Conservation (phyloP, 208 protist species). For the Porcisia hertigi region DNA sequence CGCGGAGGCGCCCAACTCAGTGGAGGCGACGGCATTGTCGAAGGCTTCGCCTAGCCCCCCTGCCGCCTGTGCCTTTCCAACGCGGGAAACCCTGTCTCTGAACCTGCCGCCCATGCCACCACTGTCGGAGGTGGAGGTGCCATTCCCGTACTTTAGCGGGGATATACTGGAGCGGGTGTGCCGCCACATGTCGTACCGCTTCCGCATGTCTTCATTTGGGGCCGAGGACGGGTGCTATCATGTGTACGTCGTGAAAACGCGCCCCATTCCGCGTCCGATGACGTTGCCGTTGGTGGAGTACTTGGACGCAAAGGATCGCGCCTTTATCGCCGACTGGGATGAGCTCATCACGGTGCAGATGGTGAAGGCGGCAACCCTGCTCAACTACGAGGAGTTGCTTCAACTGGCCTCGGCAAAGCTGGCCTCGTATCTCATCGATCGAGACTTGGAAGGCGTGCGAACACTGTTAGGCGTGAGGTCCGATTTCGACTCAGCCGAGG, state of each 20-base stretch:
- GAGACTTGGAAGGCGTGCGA: slow-evolving; percentile 87
- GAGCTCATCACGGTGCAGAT: slow-evolving; percentile 69
- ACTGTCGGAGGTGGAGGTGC: slow-evolving; percentile 45
- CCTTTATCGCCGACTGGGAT: slow-evolving; percentile 79
- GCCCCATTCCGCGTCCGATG: slow-evolving; percentile 78
- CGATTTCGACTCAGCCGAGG: slow-evolving; percentile 87
- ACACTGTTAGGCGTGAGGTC: slow-evolving; percentile 82
- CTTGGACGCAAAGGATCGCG: slow-evolving; percentile 60
- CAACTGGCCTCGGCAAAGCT: slow-evolving; percentile 88
- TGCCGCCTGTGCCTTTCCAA: not conserved
- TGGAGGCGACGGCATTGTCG: not conserved
- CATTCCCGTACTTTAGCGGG: slow-evolving; percentile 73
- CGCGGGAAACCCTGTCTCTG: not conserved
- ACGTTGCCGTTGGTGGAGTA: slow-evolving; percentile 72
- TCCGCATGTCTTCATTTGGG: slow-evolving; percentile 45
- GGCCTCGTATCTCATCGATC: slow-evolving; percentile 78
- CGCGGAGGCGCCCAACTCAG: not conserved
- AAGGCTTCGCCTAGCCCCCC: not conserved
- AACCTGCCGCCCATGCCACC: slow-evolving; percentile 9
- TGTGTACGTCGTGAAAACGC: slow-evolving; percentile 48
- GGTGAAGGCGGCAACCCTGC: slow-evolving; percentile 86
- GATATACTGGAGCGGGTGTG: slow-evolving; percentile 66
- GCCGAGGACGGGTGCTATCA: slow-evolving; percentile 37
- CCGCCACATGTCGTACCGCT: slow-evolving; percentile 83
- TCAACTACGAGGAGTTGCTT: slow-evolving; percentile 86